phyloP scores from a whole-genome alignment of 148 eudicot genomes.

The Chenopodium formosanum region DNA sequence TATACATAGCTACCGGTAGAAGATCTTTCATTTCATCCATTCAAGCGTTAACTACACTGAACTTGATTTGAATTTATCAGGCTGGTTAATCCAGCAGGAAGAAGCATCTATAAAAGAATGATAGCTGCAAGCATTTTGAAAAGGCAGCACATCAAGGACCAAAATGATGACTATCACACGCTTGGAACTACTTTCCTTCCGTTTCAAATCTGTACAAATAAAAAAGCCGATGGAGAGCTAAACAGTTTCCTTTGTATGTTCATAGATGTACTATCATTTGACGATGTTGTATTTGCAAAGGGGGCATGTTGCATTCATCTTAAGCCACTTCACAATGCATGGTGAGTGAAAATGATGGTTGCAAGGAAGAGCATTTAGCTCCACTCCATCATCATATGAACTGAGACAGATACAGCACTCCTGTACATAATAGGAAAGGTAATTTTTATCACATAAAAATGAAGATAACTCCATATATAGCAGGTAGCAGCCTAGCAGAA shows the following conservation, averaged over 20 bases:
- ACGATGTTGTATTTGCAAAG: constrained; percentile 96
- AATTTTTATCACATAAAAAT: background rate
- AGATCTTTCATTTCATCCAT: background rate
- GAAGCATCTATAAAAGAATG: constrained; percentile 14
- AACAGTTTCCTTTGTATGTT: background rate
- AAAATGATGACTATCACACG: constrained; percentile 9
- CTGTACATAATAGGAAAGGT: constrained; percentile 30
- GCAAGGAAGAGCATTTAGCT: constrained; percentile 84
- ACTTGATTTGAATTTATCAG: background rate
- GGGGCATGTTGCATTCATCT: constrained; percentile 96
- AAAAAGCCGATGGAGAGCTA: background rate
- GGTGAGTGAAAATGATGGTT: constrained; percentile 82
- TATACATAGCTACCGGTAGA: background rate
- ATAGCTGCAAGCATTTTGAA: background rate
- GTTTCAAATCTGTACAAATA: constrained; percentile 27
- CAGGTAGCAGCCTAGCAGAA: background rate
- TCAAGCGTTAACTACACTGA: background rate
- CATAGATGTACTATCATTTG: constrained; percentile 62
- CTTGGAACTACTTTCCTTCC: background rate
- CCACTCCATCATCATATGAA: constrained; percentile 74
- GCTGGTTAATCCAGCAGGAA: background rate
- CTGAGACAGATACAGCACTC: constrained; percentile 93
- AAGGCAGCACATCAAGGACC: constrained; percentile 10
- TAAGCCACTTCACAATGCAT: constrained; percentile 94
- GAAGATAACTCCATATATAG: background rate